Base-by-base conservation (phyloP, 441 rosid genomes). In the Corymbia citriodora region DNA sequence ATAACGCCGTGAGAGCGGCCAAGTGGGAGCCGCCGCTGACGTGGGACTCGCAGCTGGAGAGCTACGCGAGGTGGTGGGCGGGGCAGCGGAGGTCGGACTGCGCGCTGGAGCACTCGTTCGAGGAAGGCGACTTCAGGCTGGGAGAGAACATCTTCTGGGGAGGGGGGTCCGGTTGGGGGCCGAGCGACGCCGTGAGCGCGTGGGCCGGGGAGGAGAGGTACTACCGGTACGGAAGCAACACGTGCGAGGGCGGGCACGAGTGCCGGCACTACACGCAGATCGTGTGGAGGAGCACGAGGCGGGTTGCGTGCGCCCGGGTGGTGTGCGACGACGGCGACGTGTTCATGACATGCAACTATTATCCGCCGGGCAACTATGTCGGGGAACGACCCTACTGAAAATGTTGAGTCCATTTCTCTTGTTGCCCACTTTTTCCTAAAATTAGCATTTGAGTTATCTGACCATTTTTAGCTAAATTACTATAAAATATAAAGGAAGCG, bases 91-190 rank as follows among this genome's bases (percentile, higher is more conserved):
- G n/a, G 40, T 55, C 68, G 36, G 88, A 88, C 90, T 90, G 88
- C 63, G 63, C 49, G 49, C 89, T 88, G 65, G 40, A 33, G 50
- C 91, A 90, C 85, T 90, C 91, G 16, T 87, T 90, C 74, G 87
- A 83, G 10, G 91, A 87, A 55, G 89, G 55, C 10, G 83, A 63
- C 50, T 81, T 88, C 88, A 8, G 18, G 45, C 90, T 81, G 40
- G 91, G 91, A 23, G 91, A 90, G 90, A 90, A 90, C 85, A 82
- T 88, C 50, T 88, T 72, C 90, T 90, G 90, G 91, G 91, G 89
- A 13, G 81, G 88, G 3, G 85, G 88, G 40, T 33, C 88, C 40
- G 53, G 40, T 6, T 88, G 90, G 90, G 36, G 88, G 29, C 88
- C 91, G 9, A 53, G 40, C 12, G 87, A 90, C 52, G 90, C 90